These are phyloP conservation scores for Aspergillus panamensis DNA, from an alignment of 495 filamentous ascomycete genomes.

Conservation along the genomic window DNA sequence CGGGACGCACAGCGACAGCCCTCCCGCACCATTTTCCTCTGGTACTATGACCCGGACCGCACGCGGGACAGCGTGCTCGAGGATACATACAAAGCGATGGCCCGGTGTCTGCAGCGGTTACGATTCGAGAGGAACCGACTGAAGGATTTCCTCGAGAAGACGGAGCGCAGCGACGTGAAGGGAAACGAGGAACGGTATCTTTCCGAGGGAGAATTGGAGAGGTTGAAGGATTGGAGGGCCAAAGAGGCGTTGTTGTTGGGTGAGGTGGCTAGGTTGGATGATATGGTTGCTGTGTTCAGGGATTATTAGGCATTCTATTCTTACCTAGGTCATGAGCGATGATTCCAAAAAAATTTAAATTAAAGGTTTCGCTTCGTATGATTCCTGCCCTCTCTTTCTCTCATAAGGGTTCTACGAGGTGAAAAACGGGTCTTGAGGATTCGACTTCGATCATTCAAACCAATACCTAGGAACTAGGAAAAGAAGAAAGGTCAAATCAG, in stretches of 20 bases:
- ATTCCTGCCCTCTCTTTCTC: too few species aligned
- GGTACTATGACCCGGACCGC: conserved; percentile 79
- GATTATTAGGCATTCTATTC: conserved; percentile 57
- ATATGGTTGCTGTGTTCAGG: conserved; percentile 73
- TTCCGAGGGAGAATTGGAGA: conserved; percentile 59
- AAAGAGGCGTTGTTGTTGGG: conserved; percentile 72
- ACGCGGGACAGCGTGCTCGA: conserved; percentile 63
- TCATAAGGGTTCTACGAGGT: too few species aligned
- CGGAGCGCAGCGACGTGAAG: conserved; percentile 75
- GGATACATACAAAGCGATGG: conserved; percentile 83
- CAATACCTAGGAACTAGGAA: too few species aligned
- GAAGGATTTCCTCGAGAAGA: conserved; percentile 66
- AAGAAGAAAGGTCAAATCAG: too few species aligned
- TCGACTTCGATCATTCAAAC: too few species aligned
- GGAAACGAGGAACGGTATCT: conserved; percentile 77
- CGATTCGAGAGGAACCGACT: conserved; percentile 65
- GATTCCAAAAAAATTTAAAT: background rate
- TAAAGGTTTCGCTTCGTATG: background rate
- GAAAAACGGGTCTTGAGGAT: too few species aligned
- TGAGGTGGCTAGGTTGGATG: conserved; percentile 76
- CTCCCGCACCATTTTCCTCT: conserved; percentile 78
- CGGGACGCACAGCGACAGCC: conserved; percentile 74
- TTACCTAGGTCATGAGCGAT: background rate
- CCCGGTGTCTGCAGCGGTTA: conserved; percentile 73
- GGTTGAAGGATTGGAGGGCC: conserved; percentile 62